Evolutionary conservation across 495 filamentous ascomycete species (phyloP).

Genomic region (Aspergillus funiculosus): DNA sequence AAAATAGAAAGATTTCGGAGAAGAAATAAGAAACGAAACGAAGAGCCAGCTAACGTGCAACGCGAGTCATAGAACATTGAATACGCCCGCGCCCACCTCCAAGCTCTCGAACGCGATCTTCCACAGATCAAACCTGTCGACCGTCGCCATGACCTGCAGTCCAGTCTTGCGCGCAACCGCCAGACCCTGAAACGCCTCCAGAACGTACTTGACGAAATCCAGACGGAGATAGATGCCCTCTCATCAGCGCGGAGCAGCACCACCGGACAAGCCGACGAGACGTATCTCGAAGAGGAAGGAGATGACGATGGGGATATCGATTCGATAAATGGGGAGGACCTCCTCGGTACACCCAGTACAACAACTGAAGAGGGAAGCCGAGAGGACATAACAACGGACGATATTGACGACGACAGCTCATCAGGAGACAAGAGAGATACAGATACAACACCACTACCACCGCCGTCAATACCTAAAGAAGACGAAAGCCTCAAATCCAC

Average conservation of each 20-base stretch:
- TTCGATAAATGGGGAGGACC: slow-evolving; percentile 32
- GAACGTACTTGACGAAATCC: slow-evolving; percentile 51
- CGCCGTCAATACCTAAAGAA: slow-evolving; percentile 16
- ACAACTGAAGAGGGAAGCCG: slow-evolving; percentile 1
- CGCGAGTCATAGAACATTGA: slow-evolving; percentile 59
- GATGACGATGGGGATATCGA: slow-evolving; percentile 28
- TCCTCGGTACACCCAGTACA: slow-evolving; percentile 27
- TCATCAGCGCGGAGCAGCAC: slow-evolving; percentile 3
- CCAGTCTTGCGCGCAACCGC: slow-evolving; percentile 59
- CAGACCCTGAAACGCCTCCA: slow-evolving; percentile 58
- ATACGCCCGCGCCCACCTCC: slow-evolving; percentile 69
- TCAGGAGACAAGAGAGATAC: no score
- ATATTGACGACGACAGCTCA: slow-evolving; percentile 9
- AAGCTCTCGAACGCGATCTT: slow-evolving; percentile 69
- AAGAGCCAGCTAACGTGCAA: no score
- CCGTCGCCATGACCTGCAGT: slow-evolving; percentile 60
- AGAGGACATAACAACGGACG: not conserved
- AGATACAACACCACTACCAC: no score
- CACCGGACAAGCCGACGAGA: slow-evolving; percentile 19
- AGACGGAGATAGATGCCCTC: slow-evolving; percentile 19
- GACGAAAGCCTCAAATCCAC: slow-evolving; percentile 5
- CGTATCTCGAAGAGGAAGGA: slow-evolving; percentile 25
- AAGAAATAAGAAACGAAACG: no score
- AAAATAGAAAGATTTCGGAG: no score
- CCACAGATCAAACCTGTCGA: slow-evolving; percentile 57